These are phyloP conservation scores for Ilyonectria robusta DNA, from an alignment of 2,329 filamentous ascomycete species.

Conservation along the genomic window DNA sequence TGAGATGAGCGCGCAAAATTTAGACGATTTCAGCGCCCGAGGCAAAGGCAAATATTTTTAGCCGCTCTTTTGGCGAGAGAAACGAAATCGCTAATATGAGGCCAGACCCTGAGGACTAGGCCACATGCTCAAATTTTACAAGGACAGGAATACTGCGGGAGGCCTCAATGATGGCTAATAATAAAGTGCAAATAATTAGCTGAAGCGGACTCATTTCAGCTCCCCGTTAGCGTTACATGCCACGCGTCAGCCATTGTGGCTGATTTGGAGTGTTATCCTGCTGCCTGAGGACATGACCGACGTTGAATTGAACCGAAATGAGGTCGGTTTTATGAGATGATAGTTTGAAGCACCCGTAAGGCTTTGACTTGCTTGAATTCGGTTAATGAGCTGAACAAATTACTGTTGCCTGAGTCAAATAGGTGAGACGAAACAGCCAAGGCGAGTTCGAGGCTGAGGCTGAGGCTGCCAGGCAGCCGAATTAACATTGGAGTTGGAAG, in stretches of 20 bases:
- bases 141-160: not conserved
- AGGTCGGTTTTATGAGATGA: not conserved
- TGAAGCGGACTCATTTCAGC: not conserved
- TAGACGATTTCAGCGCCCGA: too few relatives aligned
- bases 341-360: not conserved
- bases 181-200: not conserved
- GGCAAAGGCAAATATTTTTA: too few relatives aligned
- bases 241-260: conserved; percentile 1
- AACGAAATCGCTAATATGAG: too few relatives aligned
- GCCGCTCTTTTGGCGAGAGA: too few relatives aligned
- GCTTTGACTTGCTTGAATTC: not conserved
- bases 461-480: not conserved
- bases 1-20: too few relatives aligned
- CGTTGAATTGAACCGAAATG: not conserved
- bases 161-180: not conserved
- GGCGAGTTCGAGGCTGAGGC: not conserved
- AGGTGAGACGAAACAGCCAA: not conserved
- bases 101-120: conserved; percentile 30
- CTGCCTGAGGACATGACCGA: conserved; percentile 9
- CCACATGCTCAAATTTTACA: conserved; percentile 39
- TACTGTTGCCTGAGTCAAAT: not conserved
- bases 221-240: not conserved
- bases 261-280: conserved; percentile 3
- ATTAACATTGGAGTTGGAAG: not conserved
- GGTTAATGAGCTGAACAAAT: not conserved